Conservation (phyloP, 345 rosid species). For the Anastatica hierochuntica region DNA sequence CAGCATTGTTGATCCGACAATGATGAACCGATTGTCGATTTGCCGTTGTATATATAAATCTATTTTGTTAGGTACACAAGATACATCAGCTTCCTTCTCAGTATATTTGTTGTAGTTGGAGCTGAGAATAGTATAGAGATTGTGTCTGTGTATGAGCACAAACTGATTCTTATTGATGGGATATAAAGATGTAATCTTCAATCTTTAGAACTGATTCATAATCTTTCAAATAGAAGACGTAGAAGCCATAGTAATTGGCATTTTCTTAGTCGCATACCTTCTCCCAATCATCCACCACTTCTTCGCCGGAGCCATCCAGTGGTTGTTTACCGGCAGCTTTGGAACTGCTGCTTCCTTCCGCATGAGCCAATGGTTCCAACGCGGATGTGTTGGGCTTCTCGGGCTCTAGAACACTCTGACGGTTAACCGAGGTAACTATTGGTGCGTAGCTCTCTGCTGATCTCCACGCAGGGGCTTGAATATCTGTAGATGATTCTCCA, state of each 20-base stretch:
- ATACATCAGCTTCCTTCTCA: conserved; percentile 16
- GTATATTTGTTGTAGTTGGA: conserved; percentile 15
- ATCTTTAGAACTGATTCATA: not conserved
- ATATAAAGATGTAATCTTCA: not conserved
- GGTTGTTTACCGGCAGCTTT: conserved; percentile 20
- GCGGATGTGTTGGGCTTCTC: conserved; percentile 18
- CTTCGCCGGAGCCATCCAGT: conserved; percentile 21
- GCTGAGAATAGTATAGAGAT: conserved; percentile 11
- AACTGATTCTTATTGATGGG: conserved; percentile 16
- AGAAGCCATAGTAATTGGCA: not conserved
- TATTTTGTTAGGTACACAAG: conserved; percentile 22
- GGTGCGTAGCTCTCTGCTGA: conserved; percentile 39
- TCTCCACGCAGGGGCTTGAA: conserved; percentile 38
- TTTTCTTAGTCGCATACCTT: conserved; percentile 50
- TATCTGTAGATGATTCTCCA: conserved; percentile 28
- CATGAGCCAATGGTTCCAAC: conserved; percentile 12
- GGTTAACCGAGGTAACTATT: conserved; percentile 43
- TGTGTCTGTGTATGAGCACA: conserved; percentile 15
- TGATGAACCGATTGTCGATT: not conserved
- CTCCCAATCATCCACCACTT: conserved; percentile 84
- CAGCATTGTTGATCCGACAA: conserved; percentile 13
- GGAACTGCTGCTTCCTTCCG: conserved; percentile 28
- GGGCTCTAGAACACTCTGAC: conserved; percentile 58
- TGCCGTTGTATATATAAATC: not conserved
- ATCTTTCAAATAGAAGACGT: not conserved